Percentiles rank a stretch among this genome's conserved stretches.
Evolutionary conservation across 1,284 basidiomycete species (phyloP).

Genomic region (Naganishia albida): DNA sequence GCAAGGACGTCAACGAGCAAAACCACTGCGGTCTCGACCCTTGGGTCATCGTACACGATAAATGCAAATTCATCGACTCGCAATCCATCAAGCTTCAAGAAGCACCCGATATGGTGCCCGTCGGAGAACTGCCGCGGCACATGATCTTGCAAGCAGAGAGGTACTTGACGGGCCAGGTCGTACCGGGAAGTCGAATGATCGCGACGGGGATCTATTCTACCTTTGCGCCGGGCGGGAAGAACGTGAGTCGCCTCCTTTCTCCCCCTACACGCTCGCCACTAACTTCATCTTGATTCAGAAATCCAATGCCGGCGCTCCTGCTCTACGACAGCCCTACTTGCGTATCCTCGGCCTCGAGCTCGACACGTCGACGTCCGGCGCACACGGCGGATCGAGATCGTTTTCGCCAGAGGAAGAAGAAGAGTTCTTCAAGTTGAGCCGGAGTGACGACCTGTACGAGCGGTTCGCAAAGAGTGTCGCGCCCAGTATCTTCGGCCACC

Average conservation of each 20-base stretch:
- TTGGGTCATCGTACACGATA: constrained; percentile 92
- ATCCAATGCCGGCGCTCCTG: constrained; percentile 66
- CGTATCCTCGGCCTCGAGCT: constrained; percentile 90
- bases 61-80: constrained; percentile 92
- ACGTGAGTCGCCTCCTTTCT: constrained; percentile 57
- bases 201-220: constrained; percentile 98
- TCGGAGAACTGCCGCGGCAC: constrained; percentile 95
- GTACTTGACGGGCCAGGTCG: constrained; percentile 84
- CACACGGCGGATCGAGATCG: constrained; percentile 65
- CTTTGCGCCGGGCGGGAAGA: constrained; percentile 76
- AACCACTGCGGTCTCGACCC: constrained; percentile 96
- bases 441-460: constrained; percentile 89
- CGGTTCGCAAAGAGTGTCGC: constrained; percentile 91
- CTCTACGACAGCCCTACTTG: constrained; percentile 91
- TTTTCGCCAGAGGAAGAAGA: constrained; percentile 97
- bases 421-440: constrained; percentile 83
- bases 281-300: constrained; percentile 58
- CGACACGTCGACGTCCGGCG: constrained; percentile 63
- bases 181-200: constrained; percentile 90
- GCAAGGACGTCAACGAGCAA: constrained; percentile 67
- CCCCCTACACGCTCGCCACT: constrained; percentile 22
- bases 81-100: constrained; percentile 98
- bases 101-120: constrained; percentile 98
- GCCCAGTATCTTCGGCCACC: constrained; percentile 93
- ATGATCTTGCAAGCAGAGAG: constrained; percentile 91